Conservation (phyloP, 352 stramenopile genomes). For the Detonula confervacea region DNA sequence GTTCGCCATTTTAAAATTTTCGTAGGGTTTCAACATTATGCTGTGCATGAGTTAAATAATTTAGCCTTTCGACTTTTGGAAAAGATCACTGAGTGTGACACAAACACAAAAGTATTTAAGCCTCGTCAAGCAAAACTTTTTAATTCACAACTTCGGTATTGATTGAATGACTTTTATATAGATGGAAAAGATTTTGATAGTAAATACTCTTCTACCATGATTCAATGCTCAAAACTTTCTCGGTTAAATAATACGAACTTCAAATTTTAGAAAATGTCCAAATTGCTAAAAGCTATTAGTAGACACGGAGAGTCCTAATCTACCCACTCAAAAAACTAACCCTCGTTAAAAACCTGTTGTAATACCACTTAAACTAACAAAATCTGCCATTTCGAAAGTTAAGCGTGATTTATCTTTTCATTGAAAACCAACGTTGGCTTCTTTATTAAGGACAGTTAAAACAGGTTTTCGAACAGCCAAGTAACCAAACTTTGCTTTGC, state of each 20-base stretch:
- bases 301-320: too few species aligned
- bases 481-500: too few species aligned
- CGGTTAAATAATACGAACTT: slow-evolving; percentile 51
- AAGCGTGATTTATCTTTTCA: too few species aligned
- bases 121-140: slow-evolving; percentile 50
- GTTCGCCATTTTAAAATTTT: slow-evolving; percentile 43
- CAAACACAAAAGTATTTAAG: slow-evolving; percentile 31
- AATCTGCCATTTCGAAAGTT: too few species aligned
- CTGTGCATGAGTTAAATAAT: slow-evolving; percentile 51
- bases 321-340: too few species aligned
- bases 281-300: background rate
- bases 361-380: too few species aligned
- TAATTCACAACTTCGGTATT: slow-evolving; percentile 57
- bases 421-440: too few species aligned
- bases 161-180: slow-evolving; percentile 57
- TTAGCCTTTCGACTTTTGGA: slow-evolving; percentile 59
- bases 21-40: slow-evolving; percentile 37
- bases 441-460: too few species aligned
- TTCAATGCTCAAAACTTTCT: slow-evolving; percentile 46
- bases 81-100: slow-evolving; percentile 40
- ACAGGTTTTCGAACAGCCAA: too few species aligned
- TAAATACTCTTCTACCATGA: slow-evolving; percentile 49
- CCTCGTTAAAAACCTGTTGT: too few species aligned
- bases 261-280: slow-evolving; percentile 50
- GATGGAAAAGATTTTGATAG: slow-evolving; percentile 37